Evolutionary conservation across 495 filamentous ascomycete genomes (phyloP), one percentile per base, ranked within the genome.

Genomic region (Tuber borchii): DNA sequence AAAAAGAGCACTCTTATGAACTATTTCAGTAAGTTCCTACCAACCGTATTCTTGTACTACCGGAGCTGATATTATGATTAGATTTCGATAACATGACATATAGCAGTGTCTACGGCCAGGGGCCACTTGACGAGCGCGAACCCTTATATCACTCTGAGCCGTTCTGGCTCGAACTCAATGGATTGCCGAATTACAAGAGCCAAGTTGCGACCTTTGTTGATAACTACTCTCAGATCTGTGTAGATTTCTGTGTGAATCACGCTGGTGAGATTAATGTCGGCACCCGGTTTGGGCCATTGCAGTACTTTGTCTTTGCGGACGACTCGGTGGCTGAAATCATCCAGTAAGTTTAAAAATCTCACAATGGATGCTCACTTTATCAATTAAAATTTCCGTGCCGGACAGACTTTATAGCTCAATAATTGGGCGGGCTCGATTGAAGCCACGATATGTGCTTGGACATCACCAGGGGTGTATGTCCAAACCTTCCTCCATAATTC

Each of bases 141-240:
- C 82, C 82, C 16, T 73, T 83, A 10, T 83, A 83, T 71, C 82
- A 83, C 56, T 83, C 82, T 4, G 75, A 82, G 34, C 80, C 80
- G 17, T 82, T 76, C 61, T 83, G 69, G 46, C 46, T 82, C 9
- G 76, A 82, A 56, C 16, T 79, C n/a, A 76, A 82, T 75, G 75
- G 71, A 20, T 26, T 69, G 8, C 80, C 76, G 4, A 71, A 76
- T 26, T 76, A 76, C n/a, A 40, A 74, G 22, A 46, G 22, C 40
- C 37, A 73, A 70, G 70, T 70, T 20, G 76, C 79, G 8, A 82
- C 79, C 1, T 78, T 82, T 51, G 65, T 82, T 31, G 82, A 82
- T 77, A 83, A 83, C 56, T 82, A 82, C 42, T 82, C 81, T 0
- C 82, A 83, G 39, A 77, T 83, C 8, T 73, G 48, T 40, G 69